Conservation (phyloP, 2,329 filamentous ascomycete species). For the Aureobasidium uvarum region DNA sequence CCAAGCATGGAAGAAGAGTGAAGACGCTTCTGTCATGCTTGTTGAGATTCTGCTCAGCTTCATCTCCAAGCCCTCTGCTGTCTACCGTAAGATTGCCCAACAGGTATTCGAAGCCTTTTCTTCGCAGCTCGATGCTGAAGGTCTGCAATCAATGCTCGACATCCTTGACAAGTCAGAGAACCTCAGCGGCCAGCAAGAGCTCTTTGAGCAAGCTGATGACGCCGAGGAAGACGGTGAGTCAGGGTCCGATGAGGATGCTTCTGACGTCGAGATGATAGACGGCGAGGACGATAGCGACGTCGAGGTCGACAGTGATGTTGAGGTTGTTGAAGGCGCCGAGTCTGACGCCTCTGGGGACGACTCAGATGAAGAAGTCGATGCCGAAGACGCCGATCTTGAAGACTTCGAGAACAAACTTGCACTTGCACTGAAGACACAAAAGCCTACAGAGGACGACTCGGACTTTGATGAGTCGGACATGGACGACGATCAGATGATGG, state of each 20-base stretch:
- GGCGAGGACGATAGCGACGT: slow-evolving; percentile 33
- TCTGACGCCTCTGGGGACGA: slow-evolving; percentile 29
- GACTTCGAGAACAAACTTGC: slow-evolving; percentile 73
- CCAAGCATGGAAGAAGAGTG: slow-evolving; percentile 55
- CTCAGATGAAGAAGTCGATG: slow-evolving; percentile 36
- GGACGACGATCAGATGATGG: slow-evolving; percentile 95
- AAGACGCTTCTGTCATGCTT: slow-evolving; percentile 61
- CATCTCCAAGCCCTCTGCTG: slow-evolving; percentile 75
- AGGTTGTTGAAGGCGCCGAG: slow-evolving; percentile 33
- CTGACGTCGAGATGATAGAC: slow-evolving; percentile 40
- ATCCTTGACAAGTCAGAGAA: slow-evolving; percentile 78
- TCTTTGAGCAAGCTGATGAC: slow-evolving; percentile 67
- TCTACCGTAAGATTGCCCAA: slow-evolving; percentile 82
- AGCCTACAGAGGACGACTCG: slow-evolving; percentile 57
- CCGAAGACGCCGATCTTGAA: slow-evolving; percentile 54
- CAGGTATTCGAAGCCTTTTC: slow-evolving; percentile 86
- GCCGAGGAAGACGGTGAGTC: slow-evolving; percentile 45
- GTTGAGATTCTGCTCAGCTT: slow-evolving; percentile 91
- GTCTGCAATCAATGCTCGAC: slow-evolving; percentile 65
- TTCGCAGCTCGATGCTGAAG: slow-evolving; percentile 67
- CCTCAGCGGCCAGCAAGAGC: slow-evolving; percentile 75
- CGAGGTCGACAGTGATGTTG: slow-evolving; percentile 33
- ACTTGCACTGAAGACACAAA: slow-evolving; percentile 66
- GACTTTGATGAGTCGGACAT: slow-evolving; percentile 71
- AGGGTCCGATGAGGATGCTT: slow-evolving; percentile 38